Percentiles rank a stretch among this genome's conserved stretches.
Conservation (phyloP, 495 filamentous ascomycete genomes). For the Clohesyomyces aquaticus region DNA sequence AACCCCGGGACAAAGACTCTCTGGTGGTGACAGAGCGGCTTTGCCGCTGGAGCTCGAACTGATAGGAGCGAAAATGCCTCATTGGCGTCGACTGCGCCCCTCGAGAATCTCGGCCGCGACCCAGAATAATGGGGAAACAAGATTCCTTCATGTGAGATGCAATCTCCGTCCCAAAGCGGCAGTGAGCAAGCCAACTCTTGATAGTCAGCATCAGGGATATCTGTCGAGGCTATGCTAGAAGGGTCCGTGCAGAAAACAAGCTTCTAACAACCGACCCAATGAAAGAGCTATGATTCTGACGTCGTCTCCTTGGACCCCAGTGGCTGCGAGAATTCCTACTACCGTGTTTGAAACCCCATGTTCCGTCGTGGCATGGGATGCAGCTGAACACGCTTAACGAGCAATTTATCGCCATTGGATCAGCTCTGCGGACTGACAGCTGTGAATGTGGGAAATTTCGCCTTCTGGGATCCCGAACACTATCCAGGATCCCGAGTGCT, state of each 20-base stretch:
- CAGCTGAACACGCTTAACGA: background rate
- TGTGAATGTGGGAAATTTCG: background rate
- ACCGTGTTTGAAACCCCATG: background rate
- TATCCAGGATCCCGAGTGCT: too few relatives aligned
- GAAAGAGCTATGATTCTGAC: background rate
- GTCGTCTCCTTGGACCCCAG: too few relatives aligned
- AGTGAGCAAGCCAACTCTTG: too few relatives aligned
- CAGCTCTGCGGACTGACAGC: background rate
- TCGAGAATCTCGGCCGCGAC: background rate
- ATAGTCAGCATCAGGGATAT: too few relatives aligned
- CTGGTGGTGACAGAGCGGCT: too few relatives aligned
- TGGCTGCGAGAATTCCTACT: too few relatives aligned
- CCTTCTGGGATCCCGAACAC: background rate
- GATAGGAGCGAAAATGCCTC: too few relatives aligned
- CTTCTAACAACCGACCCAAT: too few relatives aligned
- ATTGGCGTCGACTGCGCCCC: background rate
- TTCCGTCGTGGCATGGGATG: background rate
- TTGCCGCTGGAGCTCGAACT: too few relatives aligned
- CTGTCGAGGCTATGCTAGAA: too few relatives aligned
- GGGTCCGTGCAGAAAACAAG: too few relatives aligned
- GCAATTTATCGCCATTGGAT: background rate
- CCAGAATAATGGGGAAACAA: background rate
- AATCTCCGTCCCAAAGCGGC: conserved; percentile 12
- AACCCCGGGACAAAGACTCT: too few relatives aligned
- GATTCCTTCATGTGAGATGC: conserved; percentile 10